These are phyloP conservation scores for Xylaria palmicola DNA, from an alignment of 495 filamentous ascomycete species.

Conservation along the genomic window DNA sequence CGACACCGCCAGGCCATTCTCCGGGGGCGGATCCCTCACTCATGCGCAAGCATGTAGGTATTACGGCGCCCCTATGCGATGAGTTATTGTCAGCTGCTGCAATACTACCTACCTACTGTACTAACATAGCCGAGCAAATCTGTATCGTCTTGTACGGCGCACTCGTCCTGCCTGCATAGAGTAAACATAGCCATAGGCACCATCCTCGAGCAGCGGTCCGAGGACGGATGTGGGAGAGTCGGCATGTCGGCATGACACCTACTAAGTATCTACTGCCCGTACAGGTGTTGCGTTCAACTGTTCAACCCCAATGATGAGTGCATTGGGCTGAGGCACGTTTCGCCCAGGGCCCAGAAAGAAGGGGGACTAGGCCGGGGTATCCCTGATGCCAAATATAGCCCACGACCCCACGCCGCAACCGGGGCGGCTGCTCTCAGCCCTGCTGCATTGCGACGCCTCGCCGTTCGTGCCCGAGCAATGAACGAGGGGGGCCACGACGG, in stretches of 20 bases:
- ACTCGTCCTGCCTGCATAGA: not conserved
- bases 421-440: conserved; percentile 4
- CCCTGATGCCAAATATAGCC: conserved; percentile 21
- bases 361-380: conserved; percentile 18
- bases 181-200: no score
- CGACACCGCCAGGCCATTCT: not conserved
- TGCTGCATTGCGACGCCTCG: conserved; percentile 1
- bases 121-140: not conserved
- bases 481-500: not conserved
- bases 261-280: no score
- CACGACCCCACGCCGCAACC: not conserved
- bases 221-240: not conserved
- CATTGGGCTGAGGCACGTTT: conserved; percentile 12
- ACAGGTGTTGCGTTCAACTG: no score
- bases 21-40: not conserved
- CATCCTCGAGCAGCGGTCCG: not conserved
- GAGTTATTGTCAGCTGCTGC: not conserved
- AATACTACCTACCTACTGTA: no score
- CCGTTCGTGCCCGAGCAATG: not conserved
- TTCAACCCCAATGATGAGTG: not conserved
- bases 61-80: not conserved
- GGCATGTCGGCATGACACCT: no score
- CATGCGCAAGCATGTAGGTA: not conserved
- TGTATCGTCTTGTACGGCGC: not conserved
- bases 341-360: conserved; percentile 10